A percentile compares a stretch with the other conserved stretches of the same genome.
Evolutionary conservation across 2,329 filamentous ascomycete species (phyloP).

Genomic region (Colletotrichum sp.): DNA sequence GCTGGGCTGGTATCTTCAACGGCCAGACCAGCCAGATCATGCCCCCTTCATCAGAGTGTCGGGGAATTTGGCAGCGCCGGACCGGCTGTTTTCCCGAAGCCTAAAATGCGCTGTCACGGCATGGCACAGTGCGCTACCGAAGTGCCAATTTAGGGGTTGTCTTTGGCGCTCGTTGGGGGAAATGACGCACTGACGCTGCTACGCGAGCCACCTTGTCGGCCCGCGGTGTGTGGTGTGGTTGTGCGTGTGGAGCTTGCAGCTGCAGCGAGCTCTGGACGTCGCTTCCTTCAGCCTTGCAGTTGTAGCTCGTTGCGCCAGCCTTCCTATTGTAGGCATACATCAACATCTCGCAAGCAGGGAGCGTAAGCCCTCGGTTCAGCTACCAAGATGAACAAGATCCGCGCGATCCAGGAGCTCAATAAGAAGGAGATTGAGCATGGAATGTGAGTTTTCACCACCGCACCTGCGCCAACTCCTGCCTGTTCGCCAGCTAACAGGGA

Average conservation of each 20-base stretch:
- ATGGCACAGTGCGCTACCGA: conserved; percentile 8
- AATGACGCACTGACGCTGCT: conserved; percentile 16
- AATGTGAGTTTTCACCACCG: conserved; percentile 57
- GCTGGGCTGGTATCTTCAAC: not conserved
- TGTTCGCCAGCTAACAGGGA: conserved; percentile 26
- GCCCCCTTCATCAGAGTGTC: conserved; percentile 14
- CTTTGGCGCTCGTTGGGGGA: not conserved
- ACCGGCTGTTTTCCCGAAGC: conserved; percentile 21
- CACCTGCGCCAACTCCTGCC: not conserved
- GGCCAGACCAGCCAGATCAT: not conserved
- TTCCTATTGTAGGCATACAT: not conserved
- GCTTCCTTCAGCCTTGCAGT: conserved; percentile 13
- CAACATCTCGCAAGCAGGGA: not conserved
- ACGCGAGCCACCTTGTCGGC: not conserved
- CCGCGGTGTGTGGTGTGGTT: not conserved
- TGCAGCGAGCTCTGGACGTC: not conserved
- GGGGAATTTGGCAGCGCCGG: conserved; percentile 12
- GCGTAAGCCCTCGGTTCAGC: not conserved
- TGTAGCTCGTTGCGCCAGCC: not conserved
- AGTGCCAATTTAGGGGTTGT: conserved; percentile 6
- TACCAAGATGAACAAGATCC: conserved; percentile 85
- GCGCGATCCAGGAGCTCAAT: conserved; percentile 90
- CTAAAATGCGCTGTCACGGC: not conserved
- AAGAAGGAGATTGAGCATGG: conserved; percentile 92
- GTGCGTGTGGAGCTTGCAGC: conserved; percentile 5